phyloP scores from a whole-genome alignment of 1,284 basidiomycete genomes.

The Tilletia setariae region DNA sequence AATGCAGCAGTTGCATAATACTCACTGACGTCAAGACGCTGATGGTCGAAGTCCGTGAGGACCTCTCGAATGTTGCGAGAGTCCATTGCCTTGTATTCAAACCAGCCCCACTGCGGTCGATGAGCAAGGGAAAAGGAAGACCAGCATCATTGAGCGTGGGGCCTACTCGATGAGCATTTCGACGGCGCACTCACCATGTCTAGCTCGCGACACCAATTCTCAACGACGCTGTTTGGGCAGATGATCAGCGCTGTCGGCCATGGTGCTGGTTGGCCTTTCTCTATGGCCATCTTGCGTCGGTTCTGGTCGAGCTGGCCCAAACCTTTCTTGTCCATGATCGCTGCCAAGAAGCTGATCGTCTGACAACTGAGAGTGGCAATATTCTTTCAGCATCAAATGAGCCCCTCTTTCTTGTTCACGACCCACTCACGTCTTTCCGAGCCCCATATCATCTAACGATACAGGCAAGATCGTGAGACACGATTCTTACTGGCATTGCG shows the following conservation, averaged over 20 bases:
- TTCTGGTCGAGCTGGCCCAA: slow-evolving; percentile 64
- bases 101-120: slow-evolving; percentile 68
- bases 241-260: slow-evolving; percentile 74
- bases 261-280: slow-evolving; percentile 19
- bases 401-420: slow-evolving; percentile 16
- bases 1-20: background rate
- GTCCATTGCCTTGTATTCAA: slow-evolving; percentile 58
- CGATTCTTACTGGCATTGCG: background rate
- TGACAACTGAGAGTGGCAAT: slow-evolving; percentile 63
- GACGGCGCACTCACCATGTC: slow-evolving; percentile 59
- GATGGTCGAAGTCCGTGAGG: slow-evolving; percentile 68
- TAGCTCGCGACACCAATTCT: slow-evolving; percentile 78
- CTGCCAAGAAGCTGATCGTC: slow-evolving; percentile 76
- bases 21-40: slow-evolving; percentile 63
- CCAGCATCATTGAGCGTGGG: too few species aligned
- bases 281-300: slow-evolving; percentile 57
- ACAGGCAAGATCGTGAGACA: background rate
- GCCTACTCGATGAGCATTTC: slow-evolving; percentile 42
- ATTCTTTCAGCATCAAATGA: slow-evolving; percentile 17
- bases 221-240: slow-evolving; percentile 71
- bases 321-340: slow-evolving; percentile 76
- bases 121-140: slow-evolving; percentile 18
- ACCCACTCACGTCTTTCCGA: slow-evolving; percentile 59
- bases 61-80: slow-evolving; percentile 54
- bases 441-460: slow-evolving; percentile 78